Base-by-base conservation (phyloP, 768 basidiomycete genomes). In the Clitopilus hobsonii region DNA sequence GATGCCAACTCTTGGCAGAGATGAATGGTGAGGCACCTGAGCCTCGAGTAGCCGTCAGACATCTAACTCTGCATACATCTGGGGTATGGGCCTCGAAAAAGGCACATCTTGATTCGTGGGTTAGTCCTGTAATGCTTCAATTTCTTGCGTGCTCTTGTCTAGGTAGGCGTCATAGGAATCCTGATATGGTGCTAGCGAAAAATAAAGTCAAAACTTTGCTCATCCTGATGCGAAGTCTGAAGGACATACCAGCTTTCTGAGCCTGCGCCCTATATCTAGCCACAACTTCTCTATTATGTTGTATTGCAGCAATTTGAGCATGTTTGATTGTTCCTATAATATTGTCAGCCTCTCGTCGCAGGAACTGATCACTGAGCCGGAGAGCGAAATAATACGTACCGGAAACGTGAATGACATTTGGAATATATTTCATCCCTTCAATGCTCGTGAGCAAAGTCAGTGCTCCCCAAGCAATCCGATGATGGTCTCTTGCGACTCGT, bases 281-380 rank as follows among this genome's bases (percentile, higher is more conserved):
- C 27, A 93, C 76, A 5, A 89, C 76, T 51, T 82, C 78, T 26
- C 87, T 73, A 63, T 93, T 89, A 60, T 92, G 84, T 27, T 79
- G 71, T 36, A 92, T 86, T 1, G 89, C 88, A 5, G 88, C 86
- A 0, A 89, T 68, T 61, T 94, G 92, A 0, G 83, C 82, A 49
- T 95, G 91, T 67, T 88, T 92, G 54, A 95, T 89, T 0, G 92
- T 95, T 0, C 94, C 93, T 94, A 56, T 6, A 23, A 36, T 5
- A 36, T n/a, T 10, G 53, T 49, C 25, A 22, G 29, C 20, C 6
- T 8, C 27, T 11, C 3, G 26, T n/a, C 23, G 25, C 22, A n/a
- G 51, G 18, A 29, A 27, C 1, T 27, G 7, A 6, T 16, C 26
- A 7, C 48, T n/a, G 38, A 53, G 6, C 6, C 27, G 48, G 11